phyloP scores from a whole-genome alignment of 2,329 filamentous ascomycete species.

The Zasmidium citrigriseum region DNA sequence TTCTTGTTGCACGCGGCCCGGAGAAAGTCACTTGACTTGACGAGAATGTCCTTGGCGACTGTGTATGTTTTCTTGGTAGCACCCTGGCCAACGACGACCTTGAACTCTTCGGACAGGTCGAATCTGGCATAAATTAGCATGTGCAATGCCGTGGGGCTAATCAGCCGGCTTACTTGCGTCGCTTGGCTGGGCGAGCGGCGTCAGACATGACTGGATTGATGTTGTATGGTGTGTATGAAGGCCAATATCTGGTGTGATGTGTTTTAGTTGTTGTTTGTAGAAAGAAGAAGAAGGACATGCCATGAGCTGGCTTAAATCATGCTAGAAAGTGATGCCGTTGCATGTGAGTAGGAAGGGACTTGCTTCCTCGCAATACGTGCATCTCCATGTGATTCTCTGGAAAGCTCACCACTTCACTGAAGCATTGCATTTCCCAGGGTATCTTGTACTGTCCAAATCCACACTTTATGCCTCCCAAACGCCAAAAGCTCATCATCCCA shows the following conservation, averaged over 20 bases:
- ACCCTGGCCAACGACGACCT: conserved; percentile 2
- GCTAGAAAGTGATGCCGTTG: too few relatives aligned
- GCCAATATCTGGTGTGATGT: too few relatives aligned
- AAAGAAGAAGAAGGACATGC: too few relatives aligned
- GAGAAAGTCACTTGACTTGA: not conserved
- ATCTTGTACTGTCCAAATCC: not conserved
- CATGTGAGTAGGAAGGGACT: too few relatives aligned
- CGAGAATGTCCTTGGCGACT: not conserved
- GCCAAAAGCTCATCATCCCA: not conserved
- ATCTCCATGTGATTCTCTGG: too few relatives aligned
- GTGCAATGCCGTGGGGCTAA: not conserved
- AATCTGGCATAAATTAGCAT: not conserved
- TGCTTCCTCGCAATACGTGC: too few relatives aligned
- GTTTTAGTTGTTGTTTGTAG: too few relatives aligned
- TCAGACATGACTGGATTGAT: not conserved
- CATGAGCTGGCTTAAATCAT: too few relatives aligned
- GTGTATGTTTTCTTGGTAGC: not conserved
- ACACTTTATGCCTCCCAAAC: not conserved
- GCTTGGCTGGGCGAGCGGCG: not conserved
- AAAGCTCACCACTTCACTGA: too few relatives aligned
- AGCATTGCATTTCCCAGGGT: not conserved
- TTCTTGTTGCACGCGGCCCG: conserved; percentile 3
- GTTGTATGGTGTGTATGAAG: too few relatives aligned
- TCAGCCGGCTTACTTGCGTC: conserved; percentile 9
- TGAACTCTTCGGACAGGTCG: conserved; percentile 4